Evolutionary conservation across 768 basidiomycete genomes (phyloP).

Genomic region (Boletellus ananiceps): DNA sequence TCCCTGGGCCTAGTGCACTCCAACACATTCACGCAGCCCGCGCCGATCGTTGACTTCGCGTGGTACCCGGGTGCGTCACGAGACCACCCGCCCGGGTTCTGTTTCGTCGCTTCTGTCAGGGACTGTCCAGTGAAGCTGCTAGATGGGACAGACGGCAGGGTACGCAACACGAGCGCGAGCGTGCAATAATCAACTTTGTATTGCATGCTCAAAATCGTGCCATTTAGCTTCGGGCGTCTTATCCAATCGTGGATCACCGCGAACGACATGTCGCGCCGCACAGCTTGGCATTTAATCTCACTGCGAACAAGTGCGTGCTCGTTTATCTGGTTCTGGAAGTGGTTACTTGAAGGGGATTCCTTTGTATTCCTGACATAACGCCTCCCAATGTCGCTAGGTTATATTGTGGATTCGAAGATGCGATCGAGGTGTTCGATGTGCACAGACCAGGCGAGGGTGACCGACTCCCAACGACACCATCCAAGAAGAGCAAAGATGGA

Average conservation of each 20-base stretch:
- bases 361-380: no score
- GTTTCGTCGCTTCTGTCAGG: no score
- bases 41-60: no score
- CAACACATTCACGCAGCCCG: constrained; percentile 40
- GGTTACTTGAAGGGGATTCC: constrained; percentile 17
- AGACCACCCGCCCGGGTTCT: constrained; percentile 22
- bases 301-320: no score
- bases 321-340: no score
- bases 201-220: no score
- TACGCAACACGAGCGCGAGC: constrained; percentile 30
- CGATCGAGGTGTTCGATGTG: constrained; percentile 83
- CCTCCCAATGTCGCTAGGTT: constrained; percentile 35
- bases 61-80: constrained; percentile 24
- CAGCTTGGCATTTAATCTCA: no score
- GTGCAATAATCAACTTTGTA: no score
- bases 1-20: constrained; percentile 9
- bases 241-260: no score
- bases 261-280: no score
- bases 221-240: no score
- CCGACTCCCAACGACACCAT: constrained; percentile 64
- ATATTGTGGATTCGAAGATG: constrained; percentile 83
- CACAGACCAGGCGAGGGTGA: constrained; percentile 67
- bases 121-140: no score
- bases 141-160: constrained; percentile 44
- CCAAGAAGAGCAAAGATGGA: constrained; percentile 77